A percentile compares a stretch with the other conserved stretches of the same genome.
These are phyloP conservation scores for Hordeum marinum DNA, from an alignment of 176 grass and related monocot genomes.

Conservation along the genomic window DNA sequence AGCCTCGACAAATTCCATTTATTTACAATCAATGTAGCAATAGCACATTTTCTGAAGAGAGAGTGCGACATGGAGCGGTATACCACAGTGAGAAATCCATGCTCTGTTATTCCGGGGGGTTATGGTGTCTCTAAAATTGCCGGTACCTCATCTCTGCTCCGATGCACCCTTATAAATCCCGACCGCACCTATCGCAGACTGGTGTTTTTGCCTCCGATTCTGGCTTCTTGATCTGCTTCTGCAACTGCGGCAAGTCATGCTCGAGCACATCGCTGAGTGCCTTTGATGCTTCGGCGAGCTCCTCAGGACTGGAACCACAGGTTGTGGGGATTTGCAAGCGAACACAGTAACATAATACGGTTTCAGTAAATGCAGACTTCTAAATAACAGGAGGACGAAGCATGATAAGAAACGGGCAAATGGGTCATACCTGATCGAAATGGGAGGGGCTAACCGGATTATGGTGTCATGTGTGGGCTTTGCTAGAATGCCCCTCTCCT, in stretches of 20 bases:
- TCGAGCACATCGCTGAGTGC: constrained; percentile 72
- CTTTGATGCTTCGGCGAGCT: constrained; percentile 81
- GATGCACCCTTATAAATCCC: constrained; percentile 27
- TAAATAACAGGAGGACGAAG: background rate
- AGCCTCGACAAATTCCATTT: background rate
- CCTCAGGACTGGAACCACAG: constrained; percentile 51
- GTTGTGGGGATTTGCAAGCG: background rate
- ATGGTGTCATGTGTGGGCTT: constrained; percentile 94
- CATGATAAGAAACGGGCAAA: background rate
- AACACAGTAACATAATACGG: background rate
- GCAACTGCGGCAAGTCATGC: constrained; percentile 68
- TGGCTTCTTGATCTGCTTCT: constrained; percentile 58
- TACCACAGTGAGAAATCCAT: background rate
- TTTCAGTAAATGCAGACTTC: background rate
- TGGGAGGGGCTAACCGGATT: constrained; percentile 79
- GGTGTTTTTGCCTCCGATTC: constrained; percentile 39
- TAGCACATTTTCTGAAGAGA: background rate
- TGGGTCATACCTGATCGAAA: constrained; percentile 61
- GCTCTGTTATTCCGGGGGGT: background rate
- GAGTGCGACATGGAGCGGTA: background rate
- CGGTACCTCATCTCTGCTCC: background rate
- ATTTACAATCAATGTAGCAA: background rate
- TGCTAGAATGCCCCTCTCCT: constrained; percentile 91
- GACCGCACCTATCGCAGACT: constrained; percentile 67
- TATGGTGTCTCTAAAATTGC: background rate